Evolutionary conservation across 176 grass and related monocot genomes (phyloP), one percentile per base, ranked within the genome.

Genomic region (Phoenix dactylifera): DNA sequence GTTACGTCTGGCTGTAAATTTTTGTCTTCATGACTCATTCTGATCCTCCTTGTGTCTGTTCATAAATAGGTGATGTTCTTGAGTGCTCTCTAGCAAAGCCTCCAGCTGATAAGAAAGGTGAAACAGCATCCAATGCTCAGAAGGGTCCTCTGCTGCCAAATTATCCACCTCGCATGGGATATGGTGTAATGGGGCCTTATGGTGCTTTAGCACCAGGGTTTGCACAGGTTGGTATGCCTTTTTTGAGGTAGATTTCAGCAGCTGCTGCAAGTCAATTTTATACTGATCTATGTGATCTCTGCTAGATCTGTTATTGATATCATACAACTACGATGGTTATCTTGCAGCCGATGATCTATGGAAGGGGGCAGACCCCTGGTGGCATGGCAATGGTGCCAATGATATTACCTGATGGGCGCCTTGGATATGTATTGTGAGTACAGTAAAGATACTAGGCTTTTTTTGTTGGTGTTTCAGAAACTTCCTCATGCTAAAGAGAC

Each of bases 21-120:
- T 56, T 23, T 20, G 20, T 10, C 54, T 56, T 56, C 16, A 56
- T 4, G 7, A 9, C 22, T 20, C 7, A 23, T 56, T 9, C 54
- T 56, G 19, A 23, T 14, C 18, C 19, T 20, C 19, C 19, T 56
- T 20, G 54, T 20, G 22, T 22, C 7, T 56, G 17, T 10, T 14
- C 18, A 12, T 44, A 44, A 44, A 44, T 44, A 44, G 19, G 22
- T 56, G 19, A 56, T 23, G 18, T 22, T 56, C 19, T 18, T 56
- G 54, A 20, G 18, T 56, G 54, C 68, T 97, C 93, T 28, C 82
- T 88, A 62, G 93, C 92, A 48, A 97, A 97, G 65, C 86, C 86
- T 78, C 83, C 82, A 58, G 48, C 92, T 30, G 81, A 82, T 16
- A 90, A 88, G 73, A 97, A 91, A 76, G 79, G 64, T 50, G 75